Conservation (phyloP, 495 filamentous ascomycete species). For the Neurospora pannonica region DNA sequence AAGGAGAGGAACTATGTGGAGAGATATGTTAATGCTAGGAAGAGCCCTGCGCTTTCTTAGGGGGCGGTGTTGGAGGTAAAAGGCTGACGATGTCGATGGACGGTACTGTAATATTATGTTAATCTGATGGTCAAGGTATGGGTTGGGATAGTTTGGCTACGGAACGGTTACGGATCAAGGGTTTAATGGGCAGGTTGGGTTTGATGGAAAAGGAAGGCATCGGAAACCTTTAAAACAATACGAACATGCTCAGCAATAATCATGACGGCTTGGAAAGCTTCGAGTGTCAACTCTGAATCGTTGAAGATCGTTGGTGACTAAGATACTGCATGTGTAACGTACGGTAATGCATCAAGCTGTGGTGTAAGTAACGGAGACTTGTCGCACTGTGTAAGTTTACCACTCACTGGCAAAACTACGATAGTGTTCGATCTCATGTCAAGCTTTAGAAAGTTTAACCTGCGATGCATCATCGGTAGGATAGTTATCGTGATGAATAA, state of each 20-base stretch:
- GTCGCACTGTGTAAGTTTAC: background rate
- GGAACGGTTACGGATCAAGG: background rate
- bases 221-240: background rate
- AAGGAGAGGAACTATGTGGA: constrained; percentile 28
- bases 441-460: background rate
- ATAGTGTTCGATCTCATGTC: background rate
- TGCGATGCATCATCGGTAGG: background rate
- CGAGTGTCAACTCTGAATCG: background rate
- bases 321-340: background rate
- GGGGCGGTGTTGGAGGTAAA: background rate
- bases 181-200: background rate
- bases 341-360: background rate
- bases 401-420: background rate
- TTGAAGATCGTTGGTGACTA: background rate
- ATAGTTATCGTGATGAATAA: background rate
- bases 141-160: background rate
- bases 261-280: background rate
- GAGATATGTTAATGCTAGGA: constrained; percentile 14
- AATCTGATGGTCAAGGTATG: background rate
- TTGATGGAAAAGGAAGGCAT: background rate
- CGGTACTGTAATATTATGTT: background rate
- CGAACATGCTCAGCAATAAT: background rate
- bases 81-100: background rate
- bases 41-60: constrained; percentile 11
- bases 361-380: background rate